Percentiles rank a stretch among this genome's conserved stretches.
phyloP scores from a whole-genome alignment of 192 early-diverging fungal species.

The Coemansia sp. region DNA sequence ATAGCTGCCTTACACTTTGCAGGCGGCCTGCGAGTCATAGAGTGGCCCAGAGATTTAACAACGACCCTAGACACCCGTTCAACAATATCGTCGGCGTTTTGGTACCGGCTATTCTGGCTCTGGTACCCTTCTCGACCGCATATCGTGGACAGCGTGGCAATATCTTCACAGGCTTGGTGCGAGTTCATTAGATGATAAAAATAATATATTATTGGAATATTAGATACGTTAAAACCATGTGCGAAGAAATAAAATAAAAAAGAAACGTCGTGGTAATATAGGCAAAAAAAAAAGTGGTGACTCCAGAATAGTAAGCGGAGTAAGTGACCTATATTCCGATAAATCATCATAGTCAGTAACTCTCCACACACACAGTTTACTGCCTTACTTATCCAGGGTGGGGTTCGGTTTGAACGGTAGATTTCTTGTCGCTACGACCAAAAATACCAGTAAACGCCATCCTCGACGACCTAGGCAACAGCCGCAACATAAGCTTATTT shows the following conservation, averaged over 20 bases:
- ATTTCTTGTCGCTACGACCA: slow-evolving; percentile 31
- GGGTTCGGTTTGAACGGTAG: slow-evolving; percentile 5
- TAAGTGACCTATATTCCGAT: slow-evolving; percentile 7
- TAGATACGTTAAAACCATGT: neutral
- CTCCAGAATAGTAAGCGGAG: neutral
- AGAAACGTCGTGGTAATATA: slow-evolving; percentile 1
- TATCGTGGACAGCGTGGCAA: slow-evolving; percentile 7
- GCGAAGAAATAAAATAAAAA: neutral
- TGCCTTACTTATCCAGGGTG: neutral
- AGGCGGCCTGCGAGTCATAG: too few relatives aligned
- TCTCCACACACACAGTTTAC: neutral
- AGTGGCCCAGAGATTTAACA: neutral
- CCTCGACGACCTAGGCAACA: slow-evolving; percentile 37
- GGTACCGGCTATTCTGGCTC: neutral
- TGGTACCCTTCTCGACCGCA: slow-evolving; percentile 7
- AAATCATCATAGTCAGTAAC: slow-evolving; percentile 1
- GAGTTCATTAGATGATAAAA: neutral
- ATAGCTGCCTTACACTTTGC: slow-evolving; percentile 17
- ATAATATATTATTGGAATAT: slow-evolving; percentile 1
- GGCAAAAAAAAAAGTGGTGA: neutral
- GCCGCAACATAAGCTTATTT: slow-evolving; percentile 15
- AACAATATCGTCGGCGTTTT: slow-evolving; percentile 21
- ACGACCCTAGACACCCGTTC: neutral
- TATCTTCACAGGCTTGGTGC: neutral
- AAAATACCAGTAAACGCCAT: slow-evolving; percentile 39